Evolutionary conservation across 179 eudicot species (phyloP).

Genomic region (Silene coronaria): DNA sequence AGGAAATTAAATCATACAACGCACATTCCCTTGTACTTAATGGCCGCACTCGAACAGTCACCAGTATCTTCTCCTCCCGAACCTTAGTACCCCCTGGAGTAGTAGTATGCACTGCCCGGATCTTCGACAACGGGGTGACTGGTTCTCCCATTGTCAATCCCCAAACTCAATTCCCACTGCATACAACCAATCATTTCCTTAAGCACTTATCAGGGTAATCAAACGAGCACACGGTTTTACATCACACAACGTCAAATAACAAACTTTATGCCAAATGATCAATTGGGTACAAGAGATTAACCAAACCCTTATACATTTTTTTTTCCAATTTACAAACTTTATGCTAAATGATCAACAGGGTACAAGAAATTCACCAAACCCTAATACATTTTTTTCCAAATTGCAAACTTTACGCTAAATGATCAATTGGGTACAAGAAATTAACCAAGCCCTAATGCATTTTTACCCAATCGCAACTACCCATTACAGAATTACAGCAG

Average conservation of each 20-base stretch:
- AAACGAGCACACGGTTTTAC: background rate
- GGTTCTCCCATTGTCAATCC: slow-evolving; percentile 33
- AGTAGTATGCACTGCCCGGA: slow-evolving; percentile 35
- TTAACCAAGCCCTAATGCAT: background rate
- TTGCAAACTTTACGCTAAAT: no score
- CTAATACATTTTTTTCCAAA: no score
- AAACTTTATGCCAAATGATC: no score
- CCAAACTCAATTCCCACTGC: slow-evolving; percentile 16
- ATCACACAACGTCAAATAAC: no score
- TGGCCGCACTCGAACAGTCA: slow-evolving; percentile 92
- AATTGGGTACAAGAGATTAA: no score
- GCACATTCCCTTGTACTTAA: slow-evolving; percentile 71
- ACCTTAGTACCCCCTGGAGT: slow-evolving; percentile 63
- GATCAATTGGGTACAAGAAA: background rate
- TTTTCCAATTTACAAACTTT: no score
- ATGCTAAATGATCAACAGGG: background rate
- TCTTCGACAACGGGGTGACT: slow-evolving; percentile 65
- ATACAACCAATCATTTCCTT: slow-evolving; percentile 19
- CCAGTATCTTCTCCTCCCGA: slow-evolving; percentile 79
- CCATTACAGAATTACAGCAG: no score
- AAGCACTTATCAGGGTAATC: slow-evolving; percentile 7
- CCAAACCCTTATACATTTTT: background rate
- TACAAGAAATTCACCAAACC: background rate
- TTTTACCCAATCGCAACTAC: no score
- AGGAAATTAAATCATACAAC: slow-evolving; percentile 78